Base-by-base conservation (phyloP, 2,329 filamentous ascomycete genomes). In the Fusarium pseudoanthophilum region DNA sequence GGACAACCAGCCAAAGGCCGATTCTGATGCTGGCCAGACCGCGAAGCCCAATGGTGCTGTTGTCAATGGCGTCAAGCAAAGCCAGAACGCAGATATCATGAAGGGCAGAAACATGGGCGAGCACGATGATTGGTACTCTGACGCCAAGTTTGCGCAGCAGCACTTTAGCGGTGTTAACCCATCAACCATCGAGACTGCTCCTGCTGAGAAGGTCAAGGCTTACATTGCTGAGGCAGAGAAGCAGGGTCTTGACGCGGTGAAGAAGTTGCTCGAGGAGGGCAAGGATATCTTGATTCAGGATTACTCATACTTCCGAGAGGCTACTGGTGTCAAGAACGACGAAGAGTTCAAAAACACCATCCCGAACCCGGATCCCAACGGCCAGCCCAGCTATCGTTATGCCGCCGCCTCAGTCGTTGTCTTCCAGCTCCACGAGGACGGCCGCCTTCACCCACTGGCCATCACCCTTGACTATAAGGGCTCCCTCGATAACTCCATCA, bases 201-300 rank as follows among this genome's bases (percentile, higher is more conserved):
- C 60, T 0, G 3, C 36, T 4, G 64, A 45, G 4, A 69, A 45
- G 34, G 18, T 74, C 30, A 51, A 74, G 46, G 46, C 39, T 5
- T 74, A 71, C 9, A 36, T 69, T 16, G 37, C 24, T 0, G 58
- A 74, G 24, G 72, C 67, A 1, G 39, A 42, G 9, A 74, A 72
- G 37, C 72, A 74, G n/a, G 67, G 71, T 0, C 64, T 71, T 6
- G 71, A 55, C 1, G 40, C 40, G 18, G 66, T 72, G 28, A 65
- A 74, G 61, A 51, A 30, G 9, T 4, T 71, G 2, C 63, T 74
- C 11, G 32, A 56, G 3, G n/a, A 39, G 0, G 67, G 55, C 7
- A 48, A 74, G 21, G 71, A 74, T 13, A 21, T 74, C 11, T 45
- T 74, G 20, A 74, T 74, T 0, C 72, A 74, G 20, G 72, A 74